Evolutionary conservation across 2,329 filamentous ascomycete genomes (phyloP).

Genomic region (Trichoderma koningiopsis): DNA sequence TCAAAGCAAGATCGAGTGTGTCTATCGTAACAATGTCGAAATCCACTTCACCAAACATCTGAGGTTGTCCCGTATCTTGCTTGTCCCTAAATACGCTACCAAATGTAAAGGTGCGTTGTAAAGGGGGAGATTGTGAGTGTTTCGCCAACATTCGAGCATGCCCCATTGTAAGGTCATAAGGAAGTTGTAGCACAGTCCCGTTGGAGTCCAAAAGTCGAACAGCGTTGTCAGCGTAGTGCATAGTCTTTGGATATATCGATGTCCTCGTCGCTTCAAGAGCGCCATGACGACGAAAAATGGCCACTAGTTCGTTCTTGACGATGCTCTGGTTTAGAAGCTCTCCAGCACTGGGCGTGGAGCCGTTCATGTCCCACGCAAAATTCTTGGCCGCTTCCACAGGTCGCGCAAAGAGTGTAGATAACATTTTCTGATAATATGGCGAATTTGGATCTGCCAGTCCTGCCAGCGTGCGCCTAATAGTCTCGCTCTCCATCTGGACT

Average conservation of each 20-base stretch:
- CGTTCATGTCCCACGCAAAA: conserved; percentile 73
- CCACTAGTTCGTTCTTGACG: conserved; percentile 72
- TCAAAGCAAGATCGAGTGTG: conserved; percentile 78
- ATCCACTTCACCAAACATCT: conserved; percentile 84
- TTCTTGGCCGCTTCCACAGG: conserved; percentile 79
- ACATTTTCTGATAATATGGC: conserved; percentile 85
- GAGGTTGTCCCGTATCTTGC: conserved; percentile 76
- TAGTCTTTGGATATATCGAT: conserved; percentile 78
- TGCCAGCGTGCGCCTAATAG: conserved; percentile 78
- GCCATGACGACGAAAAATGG: conserved; percentile 86
- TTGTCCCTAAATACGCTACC: conserved; percentile 84
- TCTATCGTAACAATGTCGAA: conserved; percentile 93
- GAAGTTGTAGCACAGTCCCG: conserved; percentile 89
- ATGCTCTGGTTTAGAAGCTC: conserved; percentile 72
- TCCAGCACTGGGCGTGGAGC: conserved; percentile 52
- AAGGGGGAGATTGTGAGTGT: conserved; percentile 58
- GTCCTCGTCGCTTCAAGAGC: conserved; percentile 79
- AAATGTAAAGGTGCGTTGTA: conserved; percentile 82
- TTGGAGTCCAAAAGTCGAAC: conserved; percentile 80
- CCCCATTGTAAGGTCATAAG: conserved; percentile 88
- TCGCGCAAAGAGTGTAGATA: conserved; percentile 79
- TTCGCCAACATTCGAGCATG: conserved; percentile 83
- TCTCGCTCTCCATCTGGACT: conserved; percentile 89
- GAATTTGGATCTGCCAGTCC: conserved; percentile 80
- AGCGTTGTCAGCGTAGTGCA: conserved; percentile 72